Percentiles rank a stretch among this genome's conserved stretches.
These are phyloP conservation scores for Xylaria intraflava DNA, from an alignment of 495 filamentous ascomycete genomes.

Conservation along the genomic window DNA sequence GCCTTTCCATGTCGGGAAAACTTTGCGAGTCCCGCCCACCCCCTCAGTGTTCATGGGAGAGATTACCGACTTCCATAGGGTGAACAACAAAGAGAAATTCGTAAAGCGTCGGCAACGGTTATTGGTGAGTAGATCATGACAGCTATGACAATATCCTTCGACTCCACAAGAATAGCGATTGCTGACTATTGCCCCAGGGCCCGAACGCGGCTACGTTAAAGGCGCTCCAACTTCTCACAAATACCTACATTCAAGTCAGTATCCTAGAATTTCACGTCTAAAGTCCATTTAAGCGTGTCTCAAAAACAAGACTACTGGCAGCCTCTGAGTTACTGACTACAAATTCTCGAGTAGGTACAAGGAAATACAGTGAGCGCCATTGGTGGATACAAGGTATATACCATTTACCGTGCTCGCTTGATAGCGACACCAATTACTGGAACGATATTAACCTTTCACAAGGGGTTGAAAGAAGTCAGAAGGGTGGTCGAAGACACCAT, in stretches of 20 bases:
- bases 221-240: conserved; percentile 89
- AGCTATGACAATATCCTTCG: not conserved
- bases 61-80: conserved; percentile 21
- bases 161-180: not conserved
- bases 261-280: not conserved
- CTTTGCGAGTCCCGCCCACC: not conserved
- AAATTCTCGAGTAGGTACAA: conserved; percentile 51
- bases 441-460: conserved; percentile 45
- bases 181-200: conserved; percentile 1
- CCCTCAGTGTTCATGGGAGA: not conserved
- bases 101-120: conserved; percentile 93
- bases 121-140: conserved; percentile 51
- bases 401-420: not conserved
- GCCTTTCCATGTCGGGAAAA: not conserved
- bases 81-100: conserved; percentile 94
- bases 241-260: conserved; percentile 69
- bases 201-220: conserved; percentile 58
- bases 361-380: conserved; percentile 92
- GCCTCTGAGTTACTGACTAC: not conserved
- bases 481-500: conserved; percentile 92
- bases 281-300: not conserved
- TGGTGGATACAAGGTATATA: conserved; percentile 44
- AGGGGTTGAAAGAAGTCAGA: conserved; percentile 88
- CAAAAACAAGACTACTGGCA: not conserved
- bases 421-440: not conserved